Evolutionary conservation across 495 filamentous ascomycete species (phyloP), one percentile per base, ranked within the genome.

Genomic region (Hypoxylon subgilvum): DNA sequence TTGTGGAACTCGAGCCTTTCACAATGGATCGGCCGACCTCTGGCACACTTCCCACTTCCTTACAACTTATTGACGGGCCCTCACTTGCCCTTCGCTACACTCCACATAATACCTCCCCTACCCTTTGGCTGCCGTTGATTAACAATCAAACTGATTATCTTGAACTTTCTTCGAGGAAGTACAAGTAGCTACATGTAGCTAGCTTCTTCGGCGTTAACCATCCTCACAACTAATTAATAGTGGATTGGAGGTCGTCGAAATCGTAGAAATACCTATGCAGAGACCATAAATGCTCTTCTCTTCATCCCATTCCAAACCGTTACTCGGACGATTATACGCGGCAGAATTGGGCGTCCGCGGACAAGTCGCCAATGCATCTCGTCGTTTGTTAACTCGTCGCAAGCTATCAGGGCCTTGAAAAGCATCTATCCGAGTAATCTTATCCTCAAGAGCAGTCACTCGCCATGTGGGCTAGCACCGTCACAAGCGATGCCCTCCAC

Each of bases 401-500:
- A 22, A 6, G 5, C 16, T 35, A 18, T 28, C 27, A 23, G 16
- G 22, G 22, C 47, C 27, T 21, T n/a, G 9, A 39, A 17, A 19
- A 30, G 31, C 36, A 21, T 35, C 17, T 14, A 22, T 41, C 34
- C 6, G 12, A 7, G 14, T 19, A 42, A 3, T 25, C 28, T 8
- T 31, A 38, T 7, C 36, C 7, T 16, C 3, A n/a, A 48, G 9
- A 40, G 8, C n/a, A 23, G 1, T 28, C 25, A 18, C n/a, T 28
- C 32, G 28, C 39, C 51, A 70, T 68, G 65, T 70, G 61, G 64
- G 35, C 61, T 28, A 39, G 52, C 22, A 36, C 52, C 18, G 41
- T 63, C n/a, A 43, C 50, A 6, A 36, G 38, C 17, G 61, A 65
- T 16, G 51, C 43, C 40, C 31, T 60, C 22, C 65, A 51, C 22